Evolutionary conservation across 2,329 filamentous ascomycete species (phyloP).

Genomic region (Seiridium unicorne): DNA sequence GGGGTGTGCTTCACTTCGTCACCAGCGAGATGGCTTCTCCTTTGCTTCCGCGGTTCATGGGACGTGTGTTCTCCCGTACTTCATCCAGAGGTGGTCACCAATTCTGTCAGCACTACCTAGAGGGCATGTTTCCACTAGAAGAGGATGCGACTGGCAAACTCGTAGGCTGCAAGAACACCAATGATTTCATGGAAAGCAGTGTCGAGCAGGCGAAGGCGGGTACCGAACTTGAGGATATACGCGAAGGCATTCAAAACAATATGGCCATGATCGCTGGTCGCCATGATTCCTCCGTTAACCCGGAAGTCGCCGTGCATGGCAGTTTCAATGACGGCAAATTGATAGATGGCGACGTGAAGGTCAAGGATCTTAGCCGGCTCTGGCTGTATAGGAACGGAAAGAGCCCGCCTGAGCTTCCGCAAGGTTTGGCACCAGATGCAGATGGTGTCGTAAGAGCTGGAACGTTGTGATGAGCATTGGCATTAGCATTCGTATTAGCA

Average conservation of each 20-base stretch:
- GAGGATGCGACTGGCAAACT: conserved; percentile 39
- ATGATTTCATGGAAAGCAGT: conserved; percentile 61
- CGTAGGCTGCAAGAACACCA: conserved; percentile 43
- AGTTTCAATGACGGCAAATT: conserved; percentile 24
- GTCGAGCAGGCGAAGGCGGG: conserved; percentile 44
- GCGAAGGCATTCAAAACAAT: conserved; percentile 46
- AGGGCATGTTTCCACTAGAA: conserved; percentile 58
- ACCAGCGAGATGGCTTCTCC: conserved; percentile 41
- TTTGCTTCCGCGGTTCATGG: conserved; percentile 58
- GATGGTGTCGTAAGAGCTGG: conserved; percentile 36
- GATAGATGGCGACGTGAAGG: conserved; percentile 40
- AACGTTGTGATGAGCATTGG: conserved; percentile 18
- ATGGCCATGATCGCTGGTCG: conserved; percentile 37
- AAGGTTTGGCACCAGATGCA: conserved; percentile 30
- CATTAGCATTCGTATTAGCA: background rate
- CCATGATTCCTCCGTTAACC: conserved; percentile 13
- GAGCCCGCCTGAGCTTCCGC: conserved; percentile 44
- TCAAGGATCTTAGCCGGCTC: conserved; percentile 60
- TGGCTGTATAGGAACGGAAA: conserved; percentile 63
- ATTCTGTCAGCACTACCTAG: conserved; percentile 60
- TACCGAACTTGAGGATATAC: conserved; percentile 39
- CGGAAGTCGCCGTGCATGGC: conserved; percentile 36
- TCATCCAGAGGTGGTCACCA: conserved; percentile 54
- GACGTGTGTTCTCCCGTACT: conserved; percentile 57
- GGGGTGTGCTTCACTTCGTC: conserved; percentile 71